Evolutionary conservation across 371 early-diverging fungal species (phyloP), one percentile per base, ranked within the genome.

Genomic region (Syncephalastrum sp.): DNA sequence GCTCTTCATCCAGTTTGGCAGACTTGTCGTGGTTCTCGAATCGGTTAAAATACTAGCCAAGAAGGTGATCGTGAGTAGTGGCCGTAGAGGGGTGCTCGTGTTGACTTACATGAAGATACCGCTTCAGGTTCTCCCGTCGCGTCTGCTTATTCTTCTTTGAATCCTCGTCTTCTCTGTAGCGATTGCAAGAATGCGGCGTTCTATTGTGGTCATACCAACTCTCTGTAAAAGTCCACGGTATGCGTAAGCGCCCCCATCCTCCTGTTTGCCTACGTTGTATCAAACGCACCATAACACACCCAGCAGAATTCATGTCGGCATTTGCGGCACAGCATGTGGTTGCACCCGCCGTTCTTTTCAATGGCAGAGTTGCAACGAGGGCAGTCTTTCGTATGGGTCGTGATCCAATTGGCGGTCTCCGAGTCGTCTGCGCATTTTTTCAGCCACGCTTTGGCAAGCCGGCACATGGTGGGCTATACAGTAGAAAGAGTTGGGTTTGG

Each of bases 331-430:
- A 88, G 87, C 91, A 93, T 93, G 57, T 93, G 93, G 66, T 93
- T 93, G 73, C 93, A 92, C 23, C 91, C 91, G 60, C 96, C 96
- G 65, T 95, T 95, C 83, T 97, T 97, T 69, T 97, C 97, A 60
- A 97, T 96, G 0, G 92, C 90, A 1, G 91, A 80, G 48, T 80
- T 75, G 72, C 97, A 97, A 57, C 92, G 90, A 21, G 89, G 77
- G 68, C 97, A 97, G 65, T 95, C 95, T 70, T 96, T 94, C 27
- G 96, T 96, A 71, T 95, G 85, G 19, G 92, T 91, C 27, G 87
- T 83, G 53, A 96, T 89, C 96, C 96, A 97, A 72, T 94, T 94
- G 23, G 94, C 84, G 1, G 96, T 96, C 66, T 96, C 95, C 19
- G 93, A 92, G 67, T 97, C 97, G 72, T 97, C 96, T 38, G 78